These are phyloP conservation scores for Lentinula raphanica DNA, from an alignment of 768 basidiomycete species.

Conservation along the genomic window DNA sequence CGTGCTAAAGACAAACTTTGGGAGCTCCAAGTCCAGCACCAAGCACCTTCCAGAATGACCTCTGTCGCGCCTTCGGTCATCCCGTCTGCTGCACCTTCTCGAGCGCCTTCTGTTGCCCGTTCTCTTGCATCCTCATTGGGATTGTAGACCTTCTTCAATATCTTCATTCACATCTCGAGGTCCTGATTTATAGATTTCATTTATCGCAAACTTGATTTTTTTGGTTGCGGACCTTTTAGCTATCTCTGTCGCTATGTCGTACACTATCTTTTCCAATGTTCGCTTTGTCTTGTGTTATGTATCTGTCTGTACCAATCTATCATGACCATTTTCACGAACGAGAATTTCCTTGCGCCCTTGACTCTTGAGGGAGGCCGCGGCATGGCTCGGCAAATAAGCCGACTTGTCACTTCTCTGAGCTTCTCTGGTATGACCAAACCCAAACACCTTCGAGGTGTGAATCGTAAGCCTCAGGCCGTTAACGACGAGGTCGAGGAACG, in stretches of 20 bases:
- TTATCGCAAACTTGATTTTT: background rate
- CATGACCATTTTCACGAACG: no score
- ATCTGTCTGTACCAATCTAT: conserved; percentile 11
- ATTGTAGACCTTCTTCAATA: conserved; percentile 15
- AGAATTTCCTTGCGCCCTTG: no score
- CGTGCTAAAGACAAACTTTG: conserved; percentile 80
- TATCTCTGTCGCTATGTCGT: background rate
- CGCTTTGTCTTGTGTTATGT: background rate
- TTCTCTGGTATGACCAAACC: background rate
- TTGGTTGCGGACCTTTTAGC: background rate
- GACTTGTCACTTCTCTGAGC: no score
- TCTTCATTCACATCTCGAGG: background rate
- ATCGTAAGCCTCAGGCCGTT: background rate
- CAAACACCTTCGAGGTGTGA: background rate
- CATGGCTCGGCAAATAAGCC: background rate
- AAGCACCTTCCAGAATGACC: conserved; percentile 22
- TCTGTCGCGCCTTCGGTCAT: conserved; percentile 21
- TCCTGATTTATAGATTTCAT: background rate
- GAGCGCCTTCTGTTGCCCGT: conserved; percentile 25
- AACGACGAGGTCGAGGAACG: background rate
- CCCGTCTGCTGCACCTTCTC: conserved; percentile 18
- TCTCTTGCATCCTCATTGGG: conserved; percentile 44
- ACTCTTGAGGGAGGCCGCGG: no score
- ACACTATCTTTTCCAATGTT: background rate
- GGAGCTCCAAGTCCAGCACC: conserved; percentile 38